Base-by-base conservation (phyloP, 306 rosid species). In the Begonia fuchsioides region DNA sequence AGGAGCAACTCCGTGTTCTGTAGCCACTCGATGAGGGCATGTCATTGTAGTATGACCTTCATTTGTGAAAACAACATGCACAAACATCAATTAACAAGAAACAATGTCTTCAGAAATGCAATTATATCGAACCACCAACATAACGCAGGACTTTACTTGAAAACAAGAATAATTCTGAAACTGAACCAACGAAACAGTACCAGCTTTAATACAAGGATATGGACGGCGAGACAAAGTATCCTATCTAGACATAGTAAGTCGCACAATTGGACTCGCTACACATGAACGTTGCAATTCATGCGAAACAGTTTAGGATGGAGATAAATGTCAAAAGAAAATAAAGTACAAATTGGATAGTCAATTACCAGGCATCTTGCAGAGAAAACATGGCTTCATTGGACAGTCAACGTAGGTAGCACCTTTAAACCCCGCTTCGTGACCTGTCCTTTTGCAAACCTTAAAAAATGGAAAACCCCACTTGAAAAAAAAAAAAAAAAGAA, bases 341-440 rank as follows among this genome's bases (percentile, higher is more conserved):
- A 44, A 39, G 2, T 15, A 8, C 16, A 47, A 50, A 32, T 26
- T 26, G 7, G 1, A 17, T 15, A 6, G 43, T 35, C 9, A 55
- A 7, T 53, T 61, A 88, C 96, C 96, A 26, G 96, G 96, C 79
- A 65, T 74, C 72, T 81, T 88, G 54, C 96, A 88, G 15, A 88
- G 90, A 72, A 83, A 88, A 63, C 96, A 88, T n/a, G 96, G 96
- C 61, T 83, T 88, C 96, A 81, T 88, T 16, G 96, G 96, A 59
- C 96, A 88, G 73, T 88, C 96, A 64, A 88, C 74, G 44, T 88
- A 88, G 2, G 94, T 88, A 54, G 96, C 96, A 20, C 96, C 96
- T 64, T 72, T 80, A 57, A 88, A 88, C 1, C 96, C 96, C 10
- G 96, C 94, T 70, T 88, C 96, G 67, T 88, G 96, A 8, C 96